Evolutionary conservation across 768 basidiomycete genomes (phyloP).

Genomic region (Boletus subparvulus): DNA sequence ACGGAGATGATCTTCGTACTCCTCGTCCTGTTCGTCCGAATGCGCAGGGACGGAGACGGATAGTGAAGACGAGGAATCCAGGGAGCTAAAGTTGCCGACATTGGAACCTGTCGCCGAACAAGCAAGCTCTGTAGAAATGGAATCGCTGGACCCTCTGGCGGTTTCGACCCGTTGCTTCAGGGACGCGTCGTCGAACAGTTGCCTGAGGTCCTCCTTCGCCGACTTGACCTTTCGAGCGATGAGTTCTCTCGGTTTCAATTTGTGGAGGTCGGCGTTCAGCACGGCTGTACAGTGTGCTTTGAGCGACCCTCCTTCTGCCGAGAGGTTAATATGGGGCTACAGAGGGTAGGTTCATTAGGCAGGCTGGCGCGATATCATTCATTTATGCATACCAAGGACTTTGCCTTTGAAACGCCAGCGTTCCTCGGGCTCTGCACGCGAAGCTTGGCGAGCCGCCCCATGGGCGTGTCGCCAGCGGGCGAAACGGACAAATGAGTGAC

Average conservation of each 20-base stretch:
- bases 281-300: slow-evolving; percentile 2
- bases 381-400: neutral
- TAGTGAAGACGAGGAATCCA: neutral
- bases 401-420: slow-evolving; percentile 9
- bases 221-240: slow-evolving; percentile 11
- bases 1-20: neutral
- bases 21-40: neutral
- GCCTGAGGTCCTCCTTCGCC: slow-evolving; percentile 5
- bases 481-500: slow-evolving; percentile 5
- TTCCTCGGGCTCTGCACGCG: slow-evolving; percentile 3
- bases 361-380: neutral
- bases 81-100: neutral
- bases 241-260: neutral
- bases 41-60: neutral
- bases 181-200: neutral
- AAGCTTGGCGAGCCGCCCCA: neutral
- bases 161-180: neutral
- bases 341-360: neutral
- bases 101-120: neutral
- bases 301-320: neutral
- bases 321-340: slow-evolving; percentile 8
- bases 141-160: neutral
- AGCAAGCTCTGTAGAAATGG: neutral
- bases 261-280: neutral
- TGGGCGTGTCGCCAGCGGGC: slow-evolving; percentile 2